Conservation (phyloP, 1,284 basidiomycete genomes). For the Malassezia vespertilionis region DNA sequence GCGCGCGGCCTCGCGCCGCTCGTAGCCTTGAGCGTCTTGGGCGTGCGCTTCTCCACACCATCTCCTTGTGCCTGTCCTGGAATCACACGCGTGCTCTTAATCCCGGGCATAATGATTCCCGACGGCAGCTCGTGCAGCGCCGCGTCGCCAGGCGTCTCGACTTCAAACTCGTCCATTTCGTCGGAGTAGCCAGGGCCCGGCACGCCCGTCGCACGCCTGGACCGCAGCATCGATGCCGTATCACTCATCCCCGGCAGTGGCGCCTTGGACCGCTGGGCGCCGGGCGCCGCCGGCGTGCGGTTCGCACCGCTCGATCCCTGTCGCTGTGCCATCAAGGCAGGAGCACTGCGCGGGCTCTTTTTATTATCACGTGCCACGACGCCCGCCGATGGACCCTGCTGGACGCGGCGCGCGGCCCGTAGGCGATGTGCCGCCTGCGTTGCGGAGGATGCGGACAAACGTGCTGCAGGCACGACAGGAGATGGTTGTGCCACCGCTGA, state of each 20-base stretch:
- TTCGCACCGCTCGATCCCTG: constrained; percentile 1
- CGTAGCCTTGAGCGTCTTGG: constrained; percentile 2
- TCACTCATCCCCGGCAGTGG: constrained; percentile 40
- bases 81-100: constrained; percentile 14
- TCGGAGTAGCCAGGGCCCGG: constrained; percentile 9
- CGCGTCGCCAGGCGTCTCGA: constrained; percentile 32
- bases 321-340: constrained; percentile 14
- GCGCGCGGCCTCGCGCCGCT: constrained; percentile 10
- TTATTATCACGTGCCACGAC: not conserved
- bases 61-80: not conserved
- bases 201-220: constrained; percentile 20
- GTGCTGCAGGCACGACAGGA: constrained; percentile 12
- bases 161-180: constrained; percentile 33
- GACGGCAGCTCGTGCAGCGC: constrained; percentile 24
- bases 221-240: constrained; percentile 38
- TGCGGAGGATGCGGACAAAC: constrained; percentile 2
- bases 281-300: constrained; percentile 2
- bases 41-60: not conserved
- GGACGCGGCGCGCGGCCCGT: not conserved
- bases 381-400: not conserved
- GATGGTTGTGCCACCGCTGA: constrained; percentile 42
- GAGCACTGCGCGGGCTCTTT: not conserved
- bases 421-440: not conserved
- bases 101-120: constrained; percentile 30
- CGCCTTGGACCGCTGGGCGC: not conserved